Base-by-base conservation (phyloP, 345 rosid species). In the Corchorus capsularis region DNA sequence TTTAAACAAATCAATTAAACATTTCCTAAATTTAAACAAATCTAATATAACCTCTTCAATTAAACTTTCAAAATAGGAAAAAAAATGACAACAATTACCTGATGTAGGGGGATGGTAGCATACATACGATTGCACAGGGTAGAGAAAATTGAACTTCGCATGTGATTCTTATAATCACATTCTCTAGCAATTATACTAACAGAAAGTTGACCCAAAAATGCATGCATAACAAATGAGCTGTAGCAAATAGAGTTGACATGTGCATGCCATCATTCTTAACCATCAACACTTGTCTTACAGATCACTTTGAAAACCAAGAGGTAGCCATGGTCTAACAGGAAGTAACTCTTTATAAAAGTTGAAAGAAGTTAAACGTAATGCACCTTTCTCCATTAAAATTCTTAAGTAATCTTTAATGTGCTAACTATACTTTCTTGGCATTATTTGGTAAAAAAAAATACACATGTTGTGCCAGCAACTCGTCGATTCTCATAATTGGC, bases 251-350 rank as follows among this genome's bases (percentile, higher is more conserved):
- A 52, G 34, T 37, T 50, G 2, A 52, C 15, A 52, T 52, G 17
- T 69, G 73, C 52, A 50, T 16, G 49, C 22, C 32, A 14, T 49
- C 15, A 15, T 19, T 49, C 5, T 0, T 49, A 49, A 68, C 72
- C 72, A 68, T 49, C 57, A 70, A 68, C 62, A 54, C 4, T 70
- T 3, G 57, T 16, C 22, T 32, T 34, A 53, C 10, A 70, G 46
- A 70, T 35, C 62, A 70, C 35, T 68, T 52, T 17, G 16, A 52
- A 34, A 41, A 41, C 17, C 10, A 53, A 53, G 47, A 70, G 34
- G 34, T 47, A 4, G 32, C 46, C 17, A 52, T 17, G 47, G 46
- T 70, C 53, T 70, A 27, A 22, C 14, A 53, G 8, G 27, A 57
- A 57, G 2, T 3, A 20, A 20, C 39, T 4, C 14, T 60, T 27